Evolutionary conservation across 2,329 filamentous ascomycete genomes (phyloP).

Genomic region (Leptographium wingfieldii): DNA sequence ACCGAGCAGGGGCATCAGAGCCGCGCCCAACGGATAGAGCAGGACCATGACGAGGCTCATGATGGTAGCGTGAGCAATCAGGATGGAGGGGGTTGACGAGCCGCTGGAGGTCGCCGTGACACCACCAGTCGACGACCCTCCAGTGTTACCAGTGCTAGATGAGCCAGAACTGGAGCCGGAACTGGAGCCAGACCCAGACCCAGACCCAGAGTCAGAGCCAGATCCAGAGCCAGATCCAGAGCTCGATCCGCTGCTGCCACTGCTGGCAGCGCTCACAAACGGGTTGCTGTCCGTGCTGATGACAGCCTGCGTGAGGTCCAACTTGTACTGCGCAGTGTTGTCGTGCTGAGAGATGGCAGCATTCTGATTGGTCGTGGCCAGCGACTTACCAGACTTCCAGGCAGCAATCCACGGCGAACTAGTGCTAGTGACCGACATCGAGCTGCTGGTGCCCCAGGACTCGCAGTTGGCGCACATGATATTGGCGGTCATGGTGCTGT

Average conservation of each 20-base stretch:
- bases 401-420: slow-evolving; percentile 39
- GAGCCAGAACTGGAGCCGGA: not conserved
- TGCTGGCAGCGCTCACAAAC: slow-evolving; percentile 22
- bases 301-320: slow-evolving; percentile 36
- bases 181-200: not conserved
- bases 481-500: slow-evolving; percentile 45
- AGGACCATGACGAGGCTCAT: slow-evolving; percentile 47
- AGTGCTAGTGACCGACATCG: slow-evolving; percentile 28
- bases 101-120: not conserved
- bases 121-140: not conserved
- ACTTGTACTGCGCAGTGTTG: slow-evolving; percentile 25
- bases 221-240: slow-evolving; percentile 6
- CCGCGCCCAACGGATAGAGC: slow-evolving; percentile 46
- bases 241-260: slow-evolving; percentile 1
- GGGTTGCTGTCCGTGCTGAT: slow-evolving; percentile 39
- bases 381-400: slow-evolving; percentile 33
- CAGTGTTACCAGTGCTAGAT: not conserved
- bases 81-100: slow-evolving; percentile 10
- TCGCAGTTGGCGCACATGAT: slow-evolving; percentile 41
- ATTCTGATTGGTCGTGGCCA: slow-evolving; percentile 28
- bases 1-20: slow-evolving; percentile 46
- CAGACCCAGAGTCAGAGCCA: slow-evolving; percentile 3
- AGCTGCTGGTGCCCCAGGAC: slow-evolving; percentile 29
- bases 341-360: slow-evolving; percentile 35
- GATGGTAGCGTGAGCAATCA: slow-evolving; percentile 42